Evolutionary conservation across 2,329 filamentous ascomycete genomes (phyloP).

Genomic region (Albophoma yamanashiensis): DNA sequence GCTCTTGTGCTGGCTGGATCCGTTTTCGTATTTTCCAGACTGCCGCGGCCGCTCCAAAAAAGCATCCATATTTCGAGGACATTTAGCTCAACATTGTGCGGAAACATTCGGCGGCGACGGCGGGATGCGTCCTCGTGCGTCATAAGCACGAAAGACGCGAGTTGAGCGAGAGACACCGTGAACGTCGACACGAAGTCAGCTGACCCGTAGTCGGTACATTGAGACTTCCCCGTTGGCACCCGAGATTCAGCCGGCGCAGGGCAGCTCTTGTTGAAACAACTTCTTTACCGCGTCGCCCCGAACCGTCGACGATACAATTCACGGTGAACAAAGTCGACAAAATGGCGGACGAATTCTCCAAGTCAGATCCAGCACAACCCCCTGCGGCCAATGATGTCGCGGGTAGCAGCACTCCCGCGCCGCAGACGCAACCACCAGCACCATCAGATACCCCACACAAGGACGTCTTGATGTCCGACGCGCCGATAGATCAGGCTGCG

Average conservation of each 20-base stretch:
- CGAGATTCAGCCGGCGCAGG: slow-evolving; percentile 3
- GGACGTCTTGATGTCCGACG: slow-evolving; percentile 35
- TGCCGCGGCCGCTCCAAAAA: slow-evolving; percentile 21
- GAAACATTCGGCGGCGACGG: background rate
- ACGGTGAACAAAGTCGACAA: background rate
- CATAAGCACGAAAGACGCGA: slow-evolving; percentile 2
- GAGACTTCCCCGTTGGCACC: background rate
- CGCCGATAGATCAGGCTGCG: slow-evolving; percentile 26
- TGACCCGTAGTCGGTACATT: slow-evolving; percentile 13
- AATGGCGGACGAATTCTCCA: slow-evolving; percentile 20
- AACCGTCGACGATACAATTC: background rate
- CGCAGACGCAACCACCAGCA: slow-evolving; percentile 3
- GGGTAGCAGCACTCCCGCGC: slow-evolving; percentile 8
- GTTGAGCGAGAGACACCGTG: background rate
- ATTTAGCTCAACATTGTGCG: slow-evolving; percentile 3
- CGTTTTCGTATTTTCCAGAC: slow-evolving; percentile 6
- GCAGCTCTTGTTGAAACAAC: background rate
- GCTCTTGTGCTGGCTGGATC: background rate
- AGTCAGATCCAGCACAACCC: slow-evolving; percentile 9
- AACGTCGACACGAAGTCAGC: slow-evolving; percentile 25
- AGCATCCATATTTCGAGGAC: slow-evolving; percentile 22
- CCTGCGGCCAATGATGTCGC: slow-evolving; percentile 10
- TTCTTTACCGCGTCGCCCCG: background rate
- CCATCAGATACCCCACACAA: slow-evolving; percentile 15
- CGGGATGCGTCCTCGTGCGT: background rate